Evolutionary conservation across 2,329 filamentous ascomycete species (phyloP), one percentile per base, ranked within the genome.

Genomic region (Penicillium sp.): DNA sequence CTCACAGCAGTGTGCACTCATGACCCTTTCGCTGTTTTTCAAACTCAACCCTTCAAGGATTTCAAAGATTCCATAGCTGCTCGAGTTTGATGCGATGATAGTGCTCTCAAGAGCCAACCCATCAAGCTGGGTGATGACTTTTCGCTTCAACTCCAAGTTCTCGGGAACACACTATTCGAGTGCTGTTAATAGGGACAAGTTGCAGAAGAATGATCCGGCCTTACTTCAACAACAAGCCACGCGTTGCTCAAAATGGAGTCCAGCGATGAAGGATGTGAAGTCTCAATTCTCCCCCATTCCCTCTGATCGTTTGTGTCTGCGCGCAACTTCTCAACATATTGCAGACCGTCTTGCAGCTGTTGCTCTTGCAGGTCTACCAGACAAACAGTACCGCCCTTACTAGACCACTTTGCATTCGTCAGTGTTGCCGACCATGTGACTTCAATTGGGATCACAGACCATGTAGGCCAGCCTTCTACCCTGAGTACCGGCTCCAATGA

Each of bases 11-110:
- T 80, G 78, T 4, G 73, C 71, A 52, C 77, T 80, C 24, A 79
- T 57, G 16, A 80, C 60, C 2, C 78, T 67, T 0, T 64, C 59
- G 6, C 61, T 63, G 11, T 75, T 63, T 27, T 67, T 70, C 9
- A 79, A 44, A 0, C 57, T 57, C 21, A 79, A 49, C 0, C 67
- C 68, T 1, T 75, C 63, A 0, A 78, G 55, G n/a, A 80, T 77
- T 47, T 79, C 76, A 0, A 67, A 66, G 18, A 75, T 77, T 6
- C 72, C 71, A 57, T 77, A 79, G 47, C 77, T 79, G 54, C 77
- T 79, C 1, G 78, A 80, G 49, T 81, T 81, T 0, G 76, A 78
- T 0, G 75, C 77, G 43, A 81, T 72, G 5, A 79, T 75, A 0
- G 72, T 72, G 1, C 72, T 67, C 0, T 64, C 53, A 0, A 65